These are phyloP conservation scores for Achaetomium macrosporum DNA, from an alignment of 2,329 filamentous ascomycete species.

Conservation along the genomic window DNA sequence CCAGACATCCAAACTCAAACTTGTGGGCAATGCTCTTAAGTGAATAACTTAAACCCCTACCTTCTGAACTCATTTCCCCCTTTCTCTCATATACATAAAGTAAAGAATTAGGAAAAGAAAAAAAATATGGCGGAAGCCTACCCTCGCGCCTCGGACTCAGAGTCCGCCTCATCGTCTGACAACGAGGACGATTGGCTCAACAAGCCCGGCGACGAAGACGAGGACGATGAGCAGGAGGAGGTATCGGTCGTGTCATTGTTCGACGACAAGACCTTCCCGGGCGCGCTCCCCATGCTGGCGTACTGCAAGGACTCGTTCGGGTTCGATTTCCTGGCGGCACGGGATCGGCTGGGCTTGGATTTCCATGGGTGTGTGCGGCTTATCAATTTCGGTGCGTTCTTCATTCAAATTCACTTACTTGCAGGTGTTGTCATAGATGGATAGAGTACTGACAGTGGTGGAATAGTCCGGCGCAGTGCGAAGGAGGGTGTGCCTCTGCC, in stretches of 20 bases:
- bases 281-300: slow-evolving; percentile 58
- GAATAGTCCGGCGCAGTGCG: slow-evolving; percentile 42
- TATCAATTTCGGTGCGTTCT: slow-evolving; percentile 57
- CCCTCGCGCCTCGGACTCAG: slow-evolving; percentile 12
- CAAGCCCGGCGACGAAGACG: slow-evolving; percentile 33
- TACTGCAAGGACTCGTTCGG: slow-evolving; percentile 60
- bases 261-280: slow-evolving; percentile 59
- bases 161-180: slow-evolving; percentile 27
- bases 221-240: slow-evolving; percentile 55
- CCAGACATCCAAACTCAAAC: not conserved
- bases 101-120: not conserved
- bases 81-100: too few species aligned
- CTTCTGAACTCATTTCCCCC: too few species aligned
- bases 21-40: too few species aligned
- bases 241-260: slow-evolving; percentile 62
- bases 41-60: too few species aligned
- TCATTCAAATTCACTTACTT: not conserved
- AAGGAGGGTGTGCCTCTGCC: slow-evolving; percentile 43
- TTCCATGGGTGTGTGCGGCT: slow-evolving; percentile 69
- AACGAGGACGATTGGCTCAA: slow-evolving; percentile 34
- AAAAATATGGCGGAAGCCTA: slow-evolving; percentile 19
- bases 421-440: not conserved
- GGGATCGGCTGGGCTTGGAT: slow-evolving; percentile 56
- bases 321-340: slow-evolving; percentile 61
- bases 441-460: not conserved